Percentiles rank a stretch among this genome's conserved stretches.
Conservation (phyloP, 345 rosid genomes). For the Mangifera indica region DNA sequence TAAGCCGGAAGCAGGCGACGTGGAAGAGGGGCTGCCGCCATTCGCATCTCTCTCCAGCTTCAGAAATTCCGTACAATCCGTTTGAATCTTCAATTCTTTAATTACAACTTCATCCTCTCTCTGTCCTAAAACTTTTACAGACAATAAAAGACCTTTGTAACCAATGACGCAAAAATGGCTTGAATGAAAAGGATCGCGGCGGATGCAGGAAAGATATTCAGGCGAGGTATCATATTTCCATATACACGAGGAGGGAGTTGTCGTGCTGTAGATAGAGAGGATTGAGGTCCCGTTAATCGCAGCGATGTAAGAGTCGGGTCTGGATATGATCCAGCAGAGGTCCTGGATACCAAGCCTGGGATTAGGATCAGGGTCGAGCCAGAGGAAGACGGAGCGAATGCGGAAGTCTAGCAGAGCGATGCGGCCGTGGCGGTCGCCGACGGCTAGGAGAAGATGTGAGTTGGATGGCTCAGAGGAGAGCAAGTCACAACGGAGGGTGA, state of each 20-base stretch:
- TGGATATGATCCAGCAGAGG: slow-evolving; percentile 74
- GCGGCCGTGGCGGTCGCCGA: slow-evolving; percentile 94
- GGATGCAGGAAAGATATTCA: slow-evolving; percentile 74
- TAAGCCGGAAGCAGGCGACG: slow-evolving; percentile 71
- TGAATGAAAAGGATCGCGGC: slow-evolving; percentile 85
- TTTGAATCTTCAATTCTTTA: slow-evolving; percentile 57
- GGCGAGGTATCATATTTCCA: slow-evolving; percentile 83
- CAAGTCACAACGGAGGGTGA: slow-evolving; percentile 71
- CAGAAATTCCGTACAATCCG: slow-evolving; percentile 60
- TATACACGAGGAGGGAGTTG: slow-evolving; percentile 44
- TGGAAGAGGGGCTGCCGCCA: slow-evolving; percentile 35
- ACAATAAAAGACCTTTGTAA: slow-evolving; percentile 69
- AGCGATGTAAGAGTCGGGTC: slow-evolving; percentile 56
- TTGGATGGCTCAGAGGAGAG: slow-evolving; percentile 74
- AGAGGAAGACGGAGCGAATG: slow-evolving; percentile 56
- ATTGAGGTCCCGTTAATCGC: slow-evolving; percentile 70
- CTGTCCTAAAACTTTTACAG: slow-evolving; percentile 72
- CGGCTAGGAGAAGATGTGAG: slow-evolving; percentile 78
- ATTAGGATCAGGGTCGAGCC: slow-evolving; percentile 57
- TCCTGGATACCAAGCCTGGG: slow-evolving; percentile 82
- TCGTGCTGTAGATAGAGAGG: slow-evolving; percentile 53
- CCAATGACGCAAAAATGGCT: slow-evolving; percentile 82
- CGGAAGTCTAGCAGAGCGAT: slow-evolving; percentile 76
- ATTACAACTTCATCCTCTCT: slow-evolving; percentile 59
- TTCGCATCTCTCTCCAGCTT: slow-evolving; percentile 65